Evolutionary conservation across 2,329 filamentous ascomycete genomes (phyloP), one percentile per base, ranked within the genome.

Genomic region (Scedosporium dehoogii): DNA sequence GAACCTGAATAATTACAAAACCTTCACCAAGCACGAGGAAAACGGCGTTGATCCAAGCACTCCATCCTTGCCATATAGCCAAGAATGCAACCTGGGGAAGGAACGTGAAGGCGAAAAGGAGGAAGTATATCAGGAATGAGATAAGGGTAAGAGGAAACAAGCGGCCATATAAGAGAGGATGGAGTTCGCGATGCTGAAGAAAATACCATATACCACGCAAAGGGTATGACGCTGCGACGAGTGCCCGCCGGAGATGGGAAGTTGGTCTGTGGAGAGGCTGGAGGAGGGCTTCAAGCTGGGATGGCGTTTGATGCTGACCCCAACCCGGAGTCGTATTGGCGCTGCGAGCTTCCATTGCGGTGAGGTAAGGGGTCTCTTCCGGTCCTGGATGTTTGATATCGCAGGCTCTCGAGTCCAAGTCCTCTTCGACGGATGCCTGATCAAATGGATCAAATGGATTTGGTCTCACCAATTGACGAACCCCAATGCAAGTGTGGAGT

Each of bases 11-110:
- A 61, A 91, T 87, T 46, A 92, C 85, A 66, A 90, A 77, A 0
- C 88, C 89, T 69, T 92, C 88, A 55, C 91, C 90, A n/a, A 99
- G 80, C 0, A 96, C 90, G 57, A 97, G 79, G 65, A 97, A 87
- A 0, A 90, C 86, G 2, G 89, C 92, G 69, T 91, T 97, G 63
- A 96, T 76, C 90, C 91, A 96, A n/a, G 94, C 94, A 33, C 87
- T 87, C 64, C 85, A 83, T 23, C 89, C 89, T 69, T 97, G 92
- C 73, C 97, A 97, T 67, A 97, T 84, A 16, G 89, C 87, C 23
- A 99, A 82, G 69, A 99, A 90, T 1, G 90, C 90, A 62, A 91
- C 91, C 72, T 97, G 91, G 0, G 93, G 93, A 2, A 97, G 76
- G 68, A 96, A 97, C 0, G 91, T 81, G 74, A 94, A 96, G 12